Conservation (phyloP, 495 filamentous ascomycete species). For the Lineolata rhizophorae region DNA sequence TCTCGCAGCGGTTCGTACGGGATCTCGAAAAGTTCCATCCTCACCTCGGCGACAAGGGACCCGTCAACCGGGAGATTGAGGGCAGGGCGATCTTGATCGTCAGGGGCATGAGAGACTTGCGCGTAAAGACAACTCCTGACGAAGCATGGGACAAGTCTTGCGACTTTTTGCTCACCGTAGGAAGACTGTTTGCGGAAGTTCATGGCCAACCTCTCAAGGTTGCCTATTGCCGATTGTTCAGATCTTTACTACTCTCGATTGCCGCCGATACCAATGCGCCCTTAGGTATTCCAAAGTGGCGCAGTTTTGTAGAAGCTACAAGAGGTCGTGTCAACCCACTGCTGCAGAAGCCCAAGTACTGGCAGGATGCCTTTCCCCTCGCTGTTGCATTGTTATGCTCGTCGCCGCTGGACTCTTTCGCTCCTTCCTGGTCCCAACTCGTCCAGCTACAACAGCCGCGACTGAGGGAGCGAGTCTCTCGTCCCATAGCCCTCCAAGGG, state of each 20-base stretch:
- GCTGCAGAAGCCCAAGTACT: constrained; percentile 77
- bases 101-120: constrained; percentile 74
- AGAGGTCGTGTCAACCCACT: constrained; percentile 57
- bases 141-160: constrained; percentile 71
- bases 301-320: constrained; percentile 54
- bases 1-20: constrained; percentile 54
- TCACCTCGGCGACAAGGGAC: constrained; percentile 42
- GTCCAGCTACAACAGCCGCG: constrained; percentile 51
- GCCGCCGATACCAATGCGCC: constrained; percentile 54
- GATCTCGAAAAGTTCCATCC: constrained; percentile 62
- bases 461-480: constrained; percentile 61
- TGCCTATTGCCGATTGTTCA: constrained; percentile 79
- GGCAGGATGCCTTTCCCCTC: constrained; percentile 68
- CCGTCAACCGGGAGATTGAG: constrained; percentile 36
- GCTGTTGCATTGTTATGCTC: constrained; percentile 71
- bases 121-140: constrained; percentile 42
- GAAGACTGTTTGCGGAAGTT: constrained; percentile 57
- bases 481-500: constrained; percentile 66
- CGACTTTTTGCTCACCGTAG: constrained; percentile 62
- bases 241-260: constrained; percentile 70
- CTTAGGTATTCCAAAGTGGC: constrained; percentile 62
- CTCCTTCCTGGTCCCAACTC: constrained; percentile 64
- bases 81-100: constrained; percentile 64
- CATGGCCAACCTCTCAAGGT: constrained; percentile 79
- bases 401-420: constrained; percentile 63